phyloP scores from a whole-genome alignment of 2,329 filamentous ascomycete species.

The Cercospora sp. region DNA sequence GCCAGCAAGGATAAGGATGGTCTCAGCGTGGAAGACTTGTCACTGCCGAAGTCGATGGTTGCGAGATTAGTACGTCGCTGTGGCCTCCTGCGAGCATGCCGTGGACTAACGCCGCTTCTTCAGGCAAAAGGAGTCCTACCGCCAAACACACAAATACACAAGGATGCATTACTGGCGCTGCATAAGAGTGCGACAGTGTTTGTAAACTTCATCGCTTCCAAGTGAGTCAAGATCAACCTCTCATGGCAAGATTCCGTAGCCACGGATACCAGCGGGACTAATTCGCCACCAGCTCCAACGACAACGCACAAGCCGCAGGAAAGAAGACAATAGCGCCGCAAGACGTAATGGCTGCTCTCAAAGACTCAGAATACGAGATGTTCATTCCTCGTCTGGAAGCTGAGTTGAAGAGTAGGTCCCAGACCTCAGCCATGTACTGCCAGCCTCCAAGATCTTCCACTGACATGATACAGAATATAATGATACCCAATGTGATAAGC shows the following conservation, averaged over 20 bases:
- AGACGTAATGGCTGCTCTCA: conserved; percentile 74
- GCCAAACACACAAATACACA: conserved; percentile 80
- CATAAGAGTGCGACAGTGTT: conserved; percentile 82
- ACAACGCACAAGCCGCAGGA: conserved; percentile 64
- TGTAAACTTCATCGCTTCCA: conserved; percentile 74
- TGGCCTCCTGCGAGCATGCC: not conserved
- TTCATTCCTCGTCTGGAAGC: conserved; percentile 72
- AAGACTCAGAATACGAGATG: conserved; percentile 72
- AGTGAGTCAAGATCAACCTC: conserved; percentile 56
- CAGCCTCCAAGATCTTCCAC: not conserved
- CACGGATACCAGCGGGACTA: conserved; percentile 1
- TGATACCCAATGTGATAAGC: conserved; percentile 71
- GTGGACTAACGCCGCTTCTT: not conserved
- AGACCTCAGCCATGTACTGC: not conserved
- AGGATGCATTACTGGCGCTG: conserved; percentile 76
- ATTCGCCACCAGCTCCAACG: conserved; percentile 62
- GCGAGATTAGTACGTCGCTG: conserved; percentile 1
- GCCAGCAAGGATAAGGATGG: conserved; percentile 41
- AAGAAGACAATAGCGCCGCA: conserved; percentile 77
- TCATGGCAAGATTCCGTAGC: not conserved
- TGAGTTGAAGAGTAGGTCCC: conserved; percentile 69
- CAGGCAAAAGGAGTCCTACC: conserved; percentile 20
- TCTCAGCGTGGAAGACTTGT: conserved; percentile 46
- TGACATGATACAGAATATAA: conserved; percentile 62
- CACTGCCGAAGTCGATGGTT: conserved; percentile 14